phyloP scores from a whole-genome alignment of 768 basidiomycete genomes.

The Suillus americanus region DNA sequence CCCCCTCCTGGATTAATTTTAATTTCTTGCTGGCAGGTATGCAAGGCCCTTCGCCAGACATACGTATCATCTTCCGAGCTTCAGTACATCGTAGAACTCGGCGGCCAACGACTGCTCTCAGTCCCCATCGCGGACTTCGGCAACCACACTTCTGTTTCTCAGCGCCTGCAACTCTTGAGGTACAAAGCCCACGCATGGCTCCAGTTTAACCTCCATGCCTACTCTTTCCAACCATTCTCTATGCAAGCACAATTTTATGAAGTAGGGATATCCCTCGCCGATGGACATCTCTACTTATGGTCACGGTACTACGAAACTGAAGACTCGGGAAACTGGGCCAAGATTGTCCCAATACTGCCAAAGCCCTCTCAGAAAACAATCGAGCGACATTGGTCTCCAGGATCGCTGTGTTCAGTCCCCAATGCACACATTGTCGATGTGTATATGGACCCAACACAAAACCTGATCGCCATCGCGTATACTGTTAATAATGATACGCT shows the following conservation, averaged over 20 bases:
- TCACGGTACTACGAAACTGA: not conserved
- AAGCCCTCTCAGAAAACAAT: not conserved
- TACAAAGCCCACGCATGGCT: not conserved
- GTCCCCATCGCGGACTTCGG: not conserved
- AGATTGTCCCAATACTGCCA: not conserved
- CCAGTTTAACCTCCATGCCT: not conserved
- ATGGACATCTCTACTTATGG: not conserved
- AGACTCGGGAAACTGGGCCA: not conserved
- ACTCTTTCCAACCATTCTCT: not conserved
- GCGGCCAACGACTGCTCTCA: not conserved
- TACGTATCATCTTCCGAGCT: not conserved
- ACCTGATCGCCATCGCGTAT: not conserved
- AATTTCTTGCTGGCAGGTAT: not conserved
- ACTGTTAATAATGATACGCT: not conserved
- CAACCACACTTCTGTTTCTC: not conserved
- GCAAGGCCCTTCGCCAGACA: not conserved
- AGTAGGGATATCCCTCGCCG: not conserved
- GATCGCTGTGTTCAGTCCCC: not conserved
- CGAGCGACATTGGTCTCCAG: not conserved
- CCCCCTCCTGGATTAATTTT: not conserved
- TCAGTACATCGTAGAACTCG: constrained; percentile 4
- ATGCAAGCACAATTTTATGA: not conserved
- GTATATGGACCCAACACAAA: not conserved
- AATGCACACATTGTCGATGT: not conserved
- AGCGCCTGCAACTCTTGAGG: not conserved